Evolutionary conservation across 164 flowering plant species (phyloP).

Genomic region (Piper longum): DNA sequence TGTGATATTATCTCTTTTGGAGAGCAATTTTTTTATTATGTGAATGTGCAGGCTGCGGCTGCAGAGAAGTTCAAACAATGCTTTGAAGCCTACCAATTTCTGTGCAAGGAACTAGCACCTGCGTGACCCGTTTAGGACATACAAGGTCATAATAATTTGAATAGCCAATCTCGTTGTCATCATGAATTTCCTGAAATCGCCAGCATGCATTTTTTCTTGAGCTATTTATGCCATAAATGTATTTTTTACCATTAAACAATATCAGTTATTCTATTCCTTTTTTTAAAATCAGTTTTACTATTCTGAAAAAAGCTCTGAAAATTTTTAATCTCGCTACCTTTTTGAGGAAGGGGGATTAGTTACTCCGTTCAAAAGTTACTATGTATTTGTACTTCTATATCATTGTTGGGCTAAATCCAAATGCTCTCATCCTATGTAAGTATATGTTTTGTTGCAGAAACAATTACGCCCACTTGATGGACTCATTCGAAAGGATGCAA

Average conservation of each 20-base stretch:
- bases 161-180: not conserved
- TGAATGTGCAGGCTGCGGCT: constrained; percentile 40
- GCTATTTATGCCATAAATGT: not conserved
- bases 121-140: not conserved
- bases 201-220: not conserved
- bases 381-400: too few relatives aligned
- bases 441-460: too few relatives aligned
- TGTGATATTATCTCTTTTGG: not conserved
- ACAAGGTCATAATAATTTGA: constrained; percentile 2
- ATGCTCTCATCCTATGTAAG: too few relatives aligned
- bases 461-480: too few relatives aligned
- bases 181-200: not conserved
- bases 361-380: too few relatives aligned
- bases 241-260: not conserved
- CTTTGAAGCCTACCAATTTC: constrained; percentile 50
- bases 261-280: not conserved
- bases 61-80: constrained; percentile 73
- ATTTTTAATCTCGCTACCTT: too few relatives aligned
- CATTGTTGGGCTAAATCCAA: too few relatives aligned
- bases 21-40: not conserved
- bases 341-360: too few relatives aligned
- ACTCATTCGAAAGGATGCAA: too few relatives aligned
- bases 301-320: too few relatives aligned
- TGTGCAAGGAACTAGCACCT: constrained; percentile 44
- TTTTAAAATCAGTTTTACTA: too few relatives aligned